Evolutionary conservation across 129 eudicot genomes (phyloP).

Genomic region (Tagetes erecta): DNA sequence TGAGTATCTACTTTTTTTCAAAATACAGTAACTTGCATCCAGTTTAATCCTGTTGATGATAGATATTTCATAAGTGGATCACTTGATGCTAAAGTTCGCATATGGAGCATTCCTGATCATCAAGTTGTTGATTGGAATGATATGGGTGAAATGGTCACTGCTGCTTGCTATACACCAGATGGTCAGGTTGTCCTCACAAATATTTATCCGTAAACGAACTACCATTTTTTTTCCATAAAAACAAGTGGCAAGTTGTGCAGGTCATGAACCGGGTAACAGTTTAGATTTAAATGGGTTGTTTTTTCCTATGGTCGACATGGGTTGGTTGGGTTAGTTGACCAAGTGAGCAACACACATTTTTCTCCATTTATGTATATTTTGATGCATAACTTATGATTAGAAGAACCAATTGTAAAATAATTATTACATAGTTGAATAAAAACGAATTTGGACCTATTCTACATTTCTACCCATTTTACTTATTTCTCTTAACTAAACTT

Average conservation of each 20-base stretch:
- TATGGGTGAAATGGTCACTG: constrained; percentile 98
- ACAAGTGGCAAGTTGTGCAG: background rate
- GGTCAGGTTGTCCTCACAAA: constrained; percentile 74
- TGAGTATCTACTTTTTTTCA: background rate
- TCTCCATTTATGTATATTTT: too few relatives aligned
- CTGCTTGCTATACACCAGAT: constrained; percentile 98
- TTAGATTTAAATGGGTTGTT: background rate
- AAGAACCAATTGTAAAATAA: background rate
- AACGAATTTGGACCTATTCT: background rate
- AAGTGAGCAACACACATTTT: background rate
- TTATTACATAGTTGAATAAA: too few relatives aligned
- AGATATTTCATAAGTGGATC: constrained; percentile 96
- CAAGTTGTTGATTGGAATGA: constrained; percentile 99
- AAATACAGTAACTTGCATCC: constrained; percentile 92
- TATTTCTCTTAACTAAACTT: background rate
- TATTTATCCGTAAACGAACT: constrained; percentile 2
- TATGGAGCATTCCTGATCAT: constrained; percentile 95
- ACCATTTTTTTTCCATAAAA: background rate
- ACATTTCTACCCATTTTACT: background rate
- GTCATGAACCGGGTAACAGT: background rate
- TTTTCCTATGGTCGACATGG: background rate
- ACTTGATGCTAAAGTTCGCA: constrained; percentile 95
- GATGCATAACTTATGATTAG: too few relatives aligned
- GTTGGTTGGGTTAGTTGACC: background rate
- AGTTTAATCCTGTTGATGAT: constrained; percentile 97